Percentiles rank a stretch among this genome's conserved stretches.
Evolutionary conservation across 345 rosid genomes (phyloP).

Genomic region (Populus ilicifolia): DNA sequence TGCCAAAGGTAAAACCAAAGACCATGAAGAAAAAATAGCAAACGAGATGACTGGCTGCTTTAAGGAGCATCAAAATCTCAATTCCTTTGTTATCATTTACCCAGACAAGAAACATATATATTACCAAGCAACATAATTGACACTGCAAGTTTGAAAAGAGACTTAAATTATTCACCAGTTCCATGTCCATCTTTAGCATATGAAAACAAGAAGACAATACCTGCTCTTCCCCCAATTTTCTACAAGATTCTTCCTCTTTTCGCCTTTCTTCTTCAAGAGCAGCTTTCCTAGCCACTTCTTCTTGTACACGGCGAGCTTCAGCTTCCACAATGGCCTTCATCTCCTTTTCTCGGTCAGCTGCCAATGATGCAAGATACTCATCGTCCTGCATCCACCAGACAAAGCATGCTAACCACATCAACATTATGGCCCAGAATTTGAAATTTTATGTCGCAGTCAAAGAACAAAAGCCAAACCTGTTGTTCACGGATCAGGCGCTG

Average conservation of each 20-base stretch:
- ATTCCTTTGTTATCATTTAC: background rate
- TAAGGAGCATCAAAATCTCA: constrained; percentile 2
- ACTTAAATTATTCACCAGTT: background rate
- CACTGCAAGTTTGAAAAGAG: background rate
- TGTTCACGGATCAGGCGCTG: constrained; percentile 97
- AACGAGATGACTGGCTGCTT: background rate
- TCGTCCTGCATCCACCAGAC: constrained; percentile 63
- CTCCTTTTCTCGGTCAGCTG: constrained; percentile 96
- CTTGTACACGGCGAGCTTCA: constrained; percentile 65
- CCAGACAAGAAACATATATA: background rate
- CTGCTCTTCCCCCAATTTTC: constrained; percentile 86
- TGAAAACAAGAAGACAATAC: constrained; percentile 23
- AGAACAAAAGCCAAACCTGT: constrained; percentile 52
- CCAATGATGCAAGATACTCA: constrained; percentile 89
- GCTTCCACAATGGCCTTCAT: constrained; percentile 79
- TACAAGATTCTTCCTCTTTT: constrained; percentile 70
- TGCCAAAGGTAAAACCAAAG: background rate
- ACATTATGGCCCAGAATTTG: background rate
- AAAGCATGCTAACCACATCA: constrained; percentile 1
- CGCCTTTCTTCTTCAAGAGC: constrained; percentile 68
- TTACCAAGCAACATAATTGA: background rate
- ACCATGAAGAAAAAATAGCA: background rate
- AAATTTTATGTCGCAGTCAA: background rate
- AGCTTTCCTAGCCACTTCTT: constrained; percentile 72
- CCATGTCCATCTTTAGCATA: background rate